Base-by-base conservation (phyloP, 495 filamentous ascomycete genomes). In the Penicillium chermesinum region DNA sequence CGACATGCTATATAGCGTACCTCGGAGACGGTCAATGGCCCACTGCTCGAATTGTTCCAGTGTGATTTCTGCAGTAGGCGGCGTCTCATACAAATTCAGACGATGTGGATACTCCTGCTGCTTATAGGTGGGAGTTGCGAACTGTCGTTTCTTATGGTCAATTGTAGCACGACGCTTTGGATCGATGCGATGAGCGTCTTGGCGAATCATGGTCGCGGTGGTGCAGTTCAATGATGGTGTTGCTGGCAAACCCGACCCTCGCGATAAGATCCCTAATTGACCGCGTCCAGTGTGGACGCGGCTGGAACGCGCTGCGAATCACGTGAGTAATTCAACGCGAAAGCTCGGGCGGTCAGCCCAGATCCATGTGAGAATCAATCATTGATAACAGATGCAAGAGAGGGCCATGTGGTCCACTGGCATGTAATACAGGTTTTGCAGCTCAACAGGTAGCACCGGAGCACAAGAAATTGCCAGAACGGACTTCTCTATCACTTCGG, bases 21-120 rank as follows among this genome's bases (percentile, higher is more conserved):
- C 72, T 56, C 86, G 83, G 49, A 99, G 57, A 39, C 94, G 79
- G 59, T 94, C 84, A 57, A 99, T 96, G n/a, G 91, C 94, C 94
- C 94, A 99, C 79, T 95, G 88, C 59, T 99, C 94, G 60, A 99
- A 99, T 58, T 97, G 81, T 65, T 99, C 94, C 38, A 99, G 84
- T 2, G 88, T 95, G 66, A 99, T 89, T 55, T 99, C 94, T 18
- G 85, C 85, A 1, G 89, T 95, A 0, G 94, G 94, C 22, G 94
- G 91, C 16, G 76, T 75, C 19, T 78, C 77, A 71, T 99, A 99
- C 69, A 96, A 88, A 73, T 91, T 99, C 55, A 99, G 76, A 44
- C 89, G 85, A 69, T 93, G 79, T 13, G 81, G 78, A 62, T 96
- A 99, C 22, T 87, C 74, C 37, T 82, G 73, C 52, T 85, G 78